phyloP scores from a whole-genome alignment of 805 yeast species.

The Blastobotrys chiropterorum region DNA sequence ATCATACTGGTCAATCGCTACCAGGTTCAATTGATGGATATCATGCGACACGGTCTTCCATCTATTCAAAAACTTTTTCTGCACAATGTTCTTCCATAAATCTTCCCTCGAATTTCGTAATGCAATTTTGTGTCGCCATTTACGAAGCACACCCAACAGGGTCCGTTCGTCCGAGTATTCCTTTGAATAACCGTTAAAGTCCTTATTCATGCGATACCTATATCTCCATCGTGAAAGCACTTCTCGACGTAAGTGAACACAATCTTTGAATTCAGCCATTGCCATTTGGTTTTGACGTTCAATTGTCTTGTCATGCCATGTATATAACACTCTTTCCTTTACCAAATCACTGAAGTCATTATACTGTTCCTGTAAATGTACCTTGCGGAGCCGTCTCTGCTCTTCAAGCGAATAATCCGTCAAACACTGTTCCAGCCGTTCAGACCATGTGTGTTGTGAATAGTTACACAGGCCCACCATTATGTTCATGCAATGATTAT shows the following conservation, averaged over 20 bases:
- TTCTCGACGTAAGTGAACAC: not conserved
- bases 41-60: not conserved
- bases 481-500: constrained; percentile 15
- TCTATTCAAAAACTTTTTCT: constrained; percentile 1
- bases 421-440: constrained; percentile 13
- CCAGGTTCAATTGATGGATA: not conserved
- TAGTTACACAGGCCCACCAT: constrained; percentile 15
- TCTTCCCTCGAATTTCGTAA: not conserved
- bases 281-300: not conserved
- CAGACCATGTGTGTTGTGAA: constrained; percentile 13
- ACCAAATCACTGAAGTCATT: not conserved
- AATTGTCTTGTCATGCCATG: not conserved
- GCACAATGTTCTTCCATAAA: not conserved
- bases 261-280: not conserved
- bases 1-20: not conserved
- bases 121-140: not conserved
- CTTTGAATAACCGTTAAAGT: not conserved
- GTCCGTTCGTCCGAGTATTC: not conserved
- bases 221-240: not conserved
- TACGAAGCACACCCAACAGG: not conserved
- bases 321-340: not conserved
- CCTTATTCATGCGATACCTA: not conserved
- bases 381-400: not conserved
- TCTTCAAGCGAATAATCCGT: constrained; percentile 10
- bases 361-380: not conserved